phyloP scores from a whole-genome alignment of 805 yeast genomes.

The Metschnikowia sp. region DNA sequence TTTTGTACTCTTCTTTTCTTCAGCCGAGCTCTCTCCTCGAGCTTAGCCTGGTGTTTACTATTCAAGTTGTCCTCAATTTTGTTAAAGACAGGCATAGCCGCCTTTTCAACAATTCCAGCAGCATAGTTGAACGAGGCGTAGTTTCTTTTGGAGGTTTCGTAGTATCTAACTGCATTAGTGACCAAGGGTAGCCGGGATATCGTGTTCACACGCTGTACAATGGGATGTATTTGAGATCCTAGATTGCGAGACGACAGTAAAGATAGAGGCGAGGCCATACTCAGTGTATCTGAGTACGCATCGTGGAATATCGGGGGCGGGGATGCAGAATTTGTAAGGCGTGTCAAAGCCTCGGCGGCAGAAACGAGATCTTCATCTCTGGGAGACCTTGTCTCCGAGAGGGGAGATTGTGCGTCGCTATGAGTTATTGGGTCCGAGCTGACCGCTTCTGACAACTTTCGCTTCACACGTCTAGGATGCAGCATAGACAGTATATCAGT shows the following conservation, averaged over 20 bases:
- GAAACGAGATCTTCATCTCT: conserved; percentile 28
- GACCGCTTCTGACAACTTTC: conserved; percentile 12
- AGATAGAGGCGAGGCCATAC: conserved; percentile 14
- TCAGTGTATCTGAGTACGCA: conserved; percentile 6
- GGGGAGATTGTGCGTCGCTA: not conserved
- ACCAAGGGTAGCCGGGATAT: conserved; percentile 42
- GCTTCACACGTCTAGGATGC: conserved; percentile 9
- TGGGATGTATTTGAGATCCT: conserved; percentile 31
- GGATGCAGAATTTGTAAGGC: conserved; percentile 25
- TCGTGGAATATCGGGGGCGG: conserved; percentile 17
- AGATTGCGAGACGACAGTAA: conserved; percentile 13
- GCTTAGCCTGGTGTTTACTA: conserved; percentile 32
- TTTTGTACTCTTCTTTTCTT: conserved; percentile 12
- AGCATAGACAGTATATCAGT: conserved; percentile 3
- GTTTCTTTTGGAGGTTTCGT: conserved; percentile 44
- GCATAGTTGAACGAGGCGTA: conserved; percentile 54
- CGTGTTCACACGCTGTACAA: conserved; percentile 35
- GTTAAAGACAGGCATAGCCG: conserved; percentile 52
- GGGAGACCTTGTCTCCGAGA: not conserved
- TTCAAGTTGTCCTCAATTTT: conserved; percentile 46
- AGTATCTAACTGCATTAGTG: conserved; percentile 47
- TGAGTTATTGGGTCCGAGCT: conserved; percentile 3
- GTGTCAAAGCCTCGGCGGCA: conserved; percentile 43
- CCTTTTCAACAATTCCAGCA: conserved; percentile 56
- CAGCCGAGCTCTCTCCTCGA: conserved; percentile 17